Conservation (phyloP, 2,329 filamentous ascomycete species). For the Penicillium sp. region DNA sequence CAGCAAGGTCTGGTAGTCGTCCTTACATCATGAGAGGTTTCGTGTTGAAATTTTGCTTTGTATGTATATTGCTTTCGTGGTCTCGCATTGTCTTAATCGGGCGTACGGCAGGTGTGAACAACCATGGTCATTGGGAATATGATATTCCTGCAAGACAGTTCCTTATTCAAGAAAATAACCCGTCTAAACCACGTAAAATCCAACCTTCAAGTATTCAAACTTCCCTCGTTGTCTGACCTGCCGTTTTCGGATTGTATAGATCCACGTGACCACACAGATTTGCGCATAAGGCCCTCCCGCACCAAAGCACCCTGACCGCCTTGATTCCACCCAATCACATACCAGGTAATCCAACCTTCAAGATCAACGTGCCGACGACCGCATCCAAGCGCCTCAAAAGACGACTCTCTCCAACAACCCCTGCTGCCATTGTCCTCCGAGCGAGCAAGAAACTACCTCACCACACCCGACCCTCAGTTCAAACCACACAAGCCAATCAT, state of each 20-base stretch:
- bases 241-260: not conserved
- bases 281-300: not conserved
- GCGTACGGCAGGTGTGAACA: not conserved
- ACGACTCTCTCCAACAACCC: slow-evolving; percentile 3
- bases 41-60: not conserved
- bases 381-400: slow-evolving; percentile 11
- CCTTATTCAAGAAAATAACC: rapidly evolving
- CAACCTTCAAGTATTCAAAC: not conserved
- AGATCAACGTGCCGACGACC: slow-evolving; percentile 15
- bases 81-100: not conserved
- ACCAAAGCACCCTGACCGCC: slow-evolving; percentile 14
- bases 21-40: not conserved
- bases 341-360: slow-evolving; percentile 21
- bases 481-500: not conserved
- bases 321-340: slow-evolving; percentile 22
- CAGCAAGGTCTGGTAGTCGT: not conserved
- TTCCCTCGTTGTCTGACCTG: not conserved
- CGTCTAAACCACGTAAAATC: not conserved
- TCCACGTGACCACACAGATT: slow-evolving; percentile 4
- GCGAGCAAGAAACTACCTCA: not conserved
- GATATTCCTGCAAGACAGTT: not conserved
- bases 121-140: not conserved
- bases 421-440: slow-evolving; percentile 1
- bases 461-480: not conserved
- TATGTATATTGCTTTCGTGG: slow-evolving; percentile 1